Evolutionary conservation across 495 filamentous ascomycete species (phyloP).

Genomic region (Bacidia rubella): DNA sequence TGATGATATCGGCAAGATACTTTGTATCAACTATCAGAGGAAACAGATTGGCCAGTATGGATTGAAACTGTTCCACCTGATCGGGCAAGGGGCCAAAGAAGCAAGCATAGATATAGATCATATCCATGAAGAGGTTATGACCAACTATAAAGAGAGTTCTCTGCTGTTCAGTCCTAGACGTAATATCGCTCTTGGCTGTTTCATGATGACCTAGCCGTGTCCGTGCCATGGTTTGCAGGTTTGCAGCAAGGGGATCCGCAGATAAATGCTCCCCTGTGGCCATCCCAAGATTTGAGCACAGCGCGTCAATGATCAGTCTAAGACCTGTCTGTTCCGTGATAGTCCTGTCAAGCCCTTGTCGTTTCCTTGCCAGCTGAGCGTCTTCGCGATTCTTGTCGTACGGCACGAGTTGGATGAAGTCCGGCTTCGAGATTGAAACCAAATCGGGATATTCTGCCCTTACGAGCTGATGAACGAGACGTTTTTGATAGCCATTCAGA

Average conservation of each 20-base stretch:
- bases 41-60: slow-evolving; percentile 41
- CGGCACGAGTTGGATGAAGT: slow-evolving; percentile 40
- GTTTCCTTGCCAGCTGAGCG: slow-evolving; percentile 24
- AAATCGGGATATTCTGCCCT: slow-evolving; percentile 47
- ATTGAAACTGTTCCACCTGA: slow-evolving; percentile 45
- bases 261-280: no score
- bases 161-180: not conserved
- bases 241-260: no score
- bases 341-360: slow-evolving; percentile 27
- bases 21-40: slow-evolving; percentile 67
- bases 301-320: slow-evolving; percentile 56
- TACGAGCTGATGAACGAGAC: slow-evolving; percentile 56
- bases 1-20: slow-evolving; percentile 50
- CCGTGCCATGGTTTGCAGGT: no score
- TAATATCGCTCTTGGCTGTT: not conserved
- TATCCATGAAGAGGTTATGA: slow-evolving; percentile 66
- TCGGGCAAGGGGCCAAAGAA: slow-evolving; percentile 57
- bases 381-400: slow-evolving; percentile 36
- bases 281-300: slow-evolving; percentile 22
- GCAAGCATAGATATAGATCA: slow-evolving; percentile 54
- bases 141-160: slow-evolving; percentile 39
- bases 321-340: slow-evolving; percentile 45
- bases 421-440: slow-evolving; percentile 29
- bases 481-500: slow-evolving; percentile 41
- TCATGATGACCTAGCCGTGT: not conserved